Conservation (phyloP, 1,284 basidiomycete species). For the Rhodotorula sp. region DNA sequence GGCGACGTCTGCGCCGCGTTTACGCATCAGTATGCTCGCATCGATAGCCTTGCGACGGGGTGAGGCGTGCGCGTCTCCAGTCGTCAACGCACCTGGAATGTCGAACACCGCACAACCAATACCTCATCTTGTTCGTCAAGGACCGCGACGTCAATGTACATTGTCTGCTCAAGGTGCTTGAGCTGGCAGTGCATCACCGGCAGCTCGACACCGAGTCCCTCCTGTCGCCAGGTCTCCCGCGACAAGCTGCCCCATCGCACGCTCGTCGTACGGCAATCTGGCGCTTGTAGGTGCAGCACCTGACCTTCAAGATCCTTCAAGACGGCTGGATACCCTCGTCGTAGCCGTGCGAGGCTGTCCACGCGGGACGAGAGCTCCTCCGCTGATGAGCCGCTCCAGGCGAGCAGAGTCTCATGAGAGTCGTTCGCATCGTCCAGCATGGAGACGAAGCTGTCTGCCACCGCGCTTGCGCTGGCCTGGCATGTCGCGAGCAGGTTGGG, state of each 20-base stretch:
- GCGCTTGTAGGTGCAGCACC: slow-evolving; percentile 36
- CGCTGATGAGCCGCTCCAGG: background rate
- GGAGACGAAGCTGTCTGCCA: slow-evolving; percentile 29
- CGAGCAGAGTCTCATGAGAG: slow-evolving; percentile 6
- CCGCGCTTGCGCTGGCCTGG: background rate
- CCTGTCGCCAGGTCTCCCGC: background rate
- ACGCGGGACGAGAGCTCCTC: background rate
- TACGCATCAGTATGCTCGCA: no score
- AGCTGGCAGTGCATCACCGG: slow-evolving; percentile 23
- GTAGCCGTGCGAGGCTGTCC: slow-evolving; percentile 1
- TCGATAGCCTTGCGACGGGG: background rate
- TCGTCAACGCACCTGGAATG: slow-evolving; percentile 30
- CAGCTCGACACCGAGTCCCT: slow-evolving; percentile 27
- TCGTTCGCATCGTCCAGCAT: slow-evolving; percentile 27
- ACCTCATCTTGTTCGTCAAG: slow-evolving; percentile 5
- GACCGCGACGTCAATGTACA: slow-evolving; percentile 32
- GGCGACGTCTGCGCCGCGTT: background rate
- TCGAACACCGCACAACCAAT: slow-evolving; percentile 19
- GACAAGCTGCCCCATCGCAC: slow-evolving; percentile 16
- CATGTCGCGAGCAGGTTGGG: slow-evolving; percentile 19
- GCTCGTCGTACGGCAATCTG: slow-evolving; percentile 27
- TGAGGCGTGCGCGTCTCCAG: no score
- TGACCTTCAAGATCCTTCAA: background rate
- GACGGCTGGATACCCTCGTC: background rate
- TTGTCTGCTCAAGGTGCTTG: slow-evolving; percentile 32